A percentile compares a stretch with the other conserved stretches of the same genome.
These are phyloP conservation scores for Lepraria neglecta DNA, from an alignment of 495 filamentous ascomycete genomes.

Conservation along the genomic window DNA sequence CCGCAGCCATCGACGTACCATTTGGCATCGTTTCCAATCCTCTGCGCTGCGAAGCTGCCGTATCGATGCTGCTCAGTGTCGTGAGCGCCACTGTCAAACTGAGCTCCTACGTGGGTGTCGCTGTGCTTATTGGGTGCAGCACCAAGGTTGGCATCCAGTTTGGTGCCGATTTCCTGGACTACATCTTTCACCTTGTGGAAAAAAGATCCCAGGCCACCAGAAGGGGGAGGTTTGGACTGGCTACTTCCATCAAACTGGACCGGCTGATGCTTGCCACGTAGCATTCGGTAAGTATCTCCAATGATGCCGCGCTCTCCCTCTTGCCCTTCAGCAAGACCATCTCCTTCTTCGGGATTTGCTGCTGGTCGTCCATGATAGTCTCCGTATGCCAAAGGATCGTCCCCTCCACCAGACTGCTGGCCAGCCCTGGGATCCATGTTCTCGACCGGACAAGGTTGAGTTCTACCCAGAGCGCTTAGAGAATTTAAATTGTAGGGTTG, in stretches of 20 bases:
- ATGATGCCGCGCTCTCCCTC: constrained; percentile 47
- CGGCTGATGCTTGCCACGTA: constrained; percentile 42
- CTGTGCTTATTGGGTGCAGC: constrained; percentile 35
- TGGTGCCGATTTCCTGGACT: constrained; percentile 45
- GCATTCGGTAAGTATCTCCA: constrained; percentile 48
- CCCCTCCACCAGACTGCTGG: constrained; percentile 26
- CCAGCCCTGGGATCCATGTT: constrained; percentile 14
- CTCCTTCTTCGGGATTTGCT: constrained; percentile 30
- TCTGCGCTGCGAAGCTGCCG: constrained; percentile 71
- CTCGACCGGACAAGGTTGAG: too few relatives aligned
- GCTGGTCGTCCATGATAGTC: constrained; percentile 38
- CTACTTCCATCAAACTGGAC: constrained; percentile 21
- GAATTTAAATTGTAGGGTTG: neutral
- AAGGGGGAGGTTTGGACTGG: constrained; percentile 14
- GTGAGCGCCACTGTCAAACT: constrained; percentile 41
- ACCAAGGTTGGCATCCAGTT: constrained; percentile 45
- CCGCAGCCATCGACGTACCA: constrained; percentile 92
- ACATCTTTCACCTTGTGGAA: constrained; percentile 51
- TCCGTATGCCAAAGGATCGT: constrained; percentile 53
- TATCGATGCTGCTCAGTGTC: constrained; percentile 58
- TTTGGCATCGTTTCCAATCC: constrained; percentile 63
- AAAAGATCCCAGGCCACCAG: constrained; percentile 41
- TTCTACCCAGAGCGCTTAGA: neutral
- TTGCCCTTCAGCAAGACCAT: constrained; percentile 28
- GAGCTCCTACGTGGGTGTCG: constrained; percentile 45